A percentile compares a stretch with the other conserved stretches of the same genome.
phyloP scores from a whole-genome alignment of 768 basidiomycete genomes.

The Suillus bovinus region DNA sequence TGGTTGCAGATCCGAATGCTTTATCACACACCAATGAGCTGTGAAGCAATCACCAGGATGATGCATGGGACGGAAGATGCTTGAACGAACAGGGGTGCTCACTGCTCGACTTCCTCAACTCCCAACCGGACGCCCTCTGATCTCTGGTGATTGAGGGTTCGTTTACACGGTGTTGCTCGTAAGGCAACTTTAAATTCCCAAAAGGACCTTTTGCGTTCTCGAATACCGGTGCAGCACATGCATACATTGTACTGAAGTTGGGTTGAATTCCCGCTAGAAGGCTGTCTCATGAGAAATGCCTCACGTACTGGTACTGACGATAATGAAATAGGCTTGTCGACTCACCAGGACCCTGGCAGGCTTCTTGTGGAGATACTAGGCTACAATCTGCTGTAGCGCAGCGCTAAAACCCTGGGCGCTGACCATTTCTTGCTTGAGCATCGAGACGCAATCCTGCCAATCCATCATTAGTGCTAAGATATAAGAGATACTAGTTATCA shows the following conservation, averaged over 20 bases:
- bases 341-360: background rate
- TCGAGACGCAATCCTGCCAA: background rate
- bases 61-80: background rate
- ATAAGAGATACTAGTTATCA: accelerated
- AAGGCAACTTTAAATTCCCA: too few relatives aligned
- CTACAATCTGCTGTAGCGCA: background rate
- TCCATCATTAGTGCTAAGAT: too few relatives aligned
- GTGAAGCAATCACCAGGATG: background rate
- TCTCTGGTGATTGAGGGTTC: background rate
- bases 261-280: background rate
- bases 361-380: background rate
- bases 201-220: too few relatives aligned
- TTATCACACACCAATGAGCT: background rate
- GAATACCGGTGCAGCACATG: background rate
- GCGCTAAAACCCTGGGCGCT: background rate
- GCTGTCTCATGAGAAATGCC: background rate
- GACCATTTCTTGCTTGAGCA: background rate
- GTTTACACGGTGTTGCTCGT: too few relatives aligned
- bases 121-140: background rate
- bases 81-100: background rate
- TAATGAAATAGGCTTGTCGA: background rate
- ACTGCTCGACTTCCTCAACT: background rate
- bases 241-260: background rate
- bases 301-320: background rate
- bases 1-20: background rate